Percentiles rank a stretch among this genome's conserved stretches.
Conservation (phyloP, 179 eudicot genomes). For the Beta corolliflora region DNA sequence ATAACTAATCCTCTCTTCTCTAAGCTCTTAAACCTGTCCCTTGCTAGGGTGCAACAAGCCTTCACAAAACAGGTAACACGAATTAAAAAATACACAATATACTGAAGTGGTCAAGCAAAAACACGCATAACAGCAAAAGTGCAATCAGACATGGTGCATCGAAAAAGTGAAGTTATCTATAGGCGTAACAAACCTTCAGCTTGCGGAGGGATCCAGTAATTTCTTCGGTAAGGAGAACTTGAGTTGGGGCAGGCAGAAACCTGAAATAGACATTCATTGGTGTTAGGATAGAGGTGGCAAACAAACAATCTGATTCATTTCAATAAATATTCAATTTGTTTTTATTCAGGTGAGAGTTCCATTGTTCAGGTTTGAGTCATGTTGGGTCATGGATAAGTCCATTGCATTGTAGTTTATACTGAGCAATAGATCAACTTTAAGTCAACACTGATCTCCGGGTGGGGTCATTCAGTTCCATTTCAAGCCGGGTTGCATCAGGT, state of each 20-base stretch:
- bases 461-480: not conserved
- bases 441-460: not conserved
- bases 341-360: not conserved
- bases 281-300: not conserved
- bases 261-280: slow-evolving; percentile 41
- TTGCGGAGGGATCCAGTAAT: slow-evolving; percentile 90
- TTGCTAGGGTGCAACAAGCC: slow-evolving; percentile 91
- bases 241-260: slow-evolving; percentile 81
- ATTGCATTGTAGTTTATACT: not conserved
- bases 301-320: not conserved
- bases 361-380: not conserved
- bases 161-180: not conserved
- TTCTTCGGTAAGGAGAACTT: slow-evolving; percentile 94
- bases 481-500: not conserved
- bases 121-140: not conserved
- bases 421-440: not conserved
- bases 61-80: slow-evolving; percentile 25
- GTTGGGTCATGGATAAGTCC: not conserved
- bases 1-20: slow-evolving; percentile 89
- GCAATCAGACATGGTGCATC: not conserved
- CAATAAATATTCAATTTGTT: no score
- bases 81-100: not conserved
- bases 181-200: slow-evolving; percentile 61
- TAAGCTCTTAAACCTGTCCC: slow-evolving; percentile 87
- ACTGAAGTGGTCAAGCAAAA: not conserved